Evolutionary conservation across 2,329 filamentous ascomycete species (phyloP), one percentile per base, ranked within the genome.

Genomic region (Penicillium glabrum): DNA sequence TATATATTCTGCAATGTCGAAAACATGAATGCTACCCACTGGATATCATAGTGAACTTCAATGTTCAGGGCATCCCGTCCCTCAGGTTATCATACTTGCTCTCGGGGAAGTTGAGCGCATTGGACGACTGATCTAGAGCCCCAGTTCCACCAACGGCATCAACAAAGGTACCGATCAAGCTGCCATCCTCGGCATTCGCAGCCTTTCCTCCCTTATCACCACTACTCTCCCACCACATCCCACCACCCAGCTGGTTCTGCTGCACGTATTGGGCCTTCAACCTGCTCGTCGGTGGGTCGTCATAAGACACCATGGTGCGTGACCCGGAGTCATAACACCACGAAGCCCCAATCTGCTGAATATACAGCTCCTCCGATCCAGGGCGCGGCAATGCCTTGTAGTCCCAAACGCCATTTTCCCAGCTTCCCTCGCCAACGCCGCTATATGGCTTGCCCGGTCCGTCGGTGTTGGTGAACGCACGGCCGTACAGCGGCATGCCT

Each of bases 401-500:
- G 73, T 97, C 93, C 79, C 89, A 90, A 2, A 96, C 86, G 1
- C 92, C 91, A 14, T 83, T 81, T 77, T 97, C 93, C 90, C 90
- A 97, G 54, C 85, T 90, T 16, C 75, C 75, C 56, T 88, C 81
- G 3, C 92, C 93, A 6, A 90, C 81, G 4, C 93, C 93, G 33
- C 77, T 83, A 77, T 84, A 98, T 0, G 87, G 80, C 13, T 79
- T 73, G 0, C 93, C 93, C 0, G 87, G 83, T 0, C 93, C 93
- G 39, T 89, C 83, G 0, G 93, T 96, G 65, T 87, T 86, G 67
- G 87, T 82, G 70, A 97, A 98, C 0, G 91, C 87, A 41, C 92
- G 89, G 4, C 93, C 93, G 72, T 97, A 97, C n/a, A 98, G 79
- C 7, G 93, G 93, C 90, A 96, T 95, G 3, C 93, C 93, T n/a